Evolutionary conservation across 768 basidiomycete genomes (phyloP).

Genomic region (Myochromella boudieri): DNA sequence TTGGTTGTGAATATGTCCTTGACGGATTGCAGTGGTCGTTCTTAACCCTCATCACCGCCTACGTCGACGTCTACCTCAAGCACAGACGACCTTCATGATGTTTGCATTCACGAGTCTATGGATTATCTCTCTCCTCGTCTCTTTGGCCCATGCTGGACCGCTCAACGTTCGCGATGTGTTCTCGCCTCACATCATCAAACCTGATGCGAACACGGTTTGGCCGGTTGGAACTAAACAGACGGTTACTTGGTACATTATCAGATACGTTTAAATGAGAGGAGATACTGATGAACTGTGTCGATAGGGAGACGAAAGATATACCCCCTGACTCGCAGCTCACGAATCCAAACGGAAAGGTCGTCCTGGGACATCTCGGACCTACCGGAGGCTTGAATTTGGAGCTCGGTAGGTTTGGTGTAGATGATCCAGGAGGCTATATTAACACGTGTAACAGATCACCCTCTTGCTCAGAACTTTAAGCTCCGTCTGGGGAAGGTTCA

Average conservation of each 20-base stretch:
- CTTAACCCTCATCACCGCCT: constrained; percentile 17
- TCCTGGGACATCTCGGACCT: constrained; percentile 46
- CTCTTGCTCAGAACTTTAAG: constrained; percentile 57
- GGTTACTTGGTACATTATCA: constrained; percentile 50
- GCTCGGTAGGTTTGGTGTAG: constrained; percentile 35
- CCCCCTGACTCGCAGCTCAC: constrained; percentile 46
- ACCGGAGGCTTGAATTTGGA: constrained; percentile 53
- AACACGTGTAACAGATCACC: constrained; percentile 42
- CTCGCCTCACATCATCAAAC: constrained; percentile 49
- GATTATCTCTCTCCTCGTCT: constrained; percentile 28
- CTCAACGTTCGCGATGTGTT: constrained; percentile 44
- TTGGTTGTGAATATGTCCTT: constrained; percentile 8
- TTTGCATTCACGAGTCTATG: constrained; percentile 28
- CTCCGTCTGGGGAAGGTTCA: constrained; percentile 47
- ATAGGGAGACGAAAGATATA: constrained; percentile 51
- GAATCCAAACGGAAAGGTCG: constrained; percentile 47
- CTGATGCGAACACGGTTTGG: constrained; percentile 50
- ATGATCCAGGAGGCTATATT: neutral
- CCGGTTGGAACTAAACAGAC: constrained; percentile 41
- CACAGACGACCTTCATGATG: constrained; percentile 22
- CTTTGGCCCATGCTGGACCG: constrained; percentile 34
- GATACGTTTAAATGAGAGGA: neutral
- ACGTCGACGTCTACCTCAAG: constrained; percentile 16
- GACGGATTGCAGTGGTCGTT: constrained; percentile 13
- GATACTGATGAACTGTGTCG: neutral